Evolutionary conservation across 805 yeast genomes (phyloP).

Genomic region (Nakazawaea siamensis): DNA sequence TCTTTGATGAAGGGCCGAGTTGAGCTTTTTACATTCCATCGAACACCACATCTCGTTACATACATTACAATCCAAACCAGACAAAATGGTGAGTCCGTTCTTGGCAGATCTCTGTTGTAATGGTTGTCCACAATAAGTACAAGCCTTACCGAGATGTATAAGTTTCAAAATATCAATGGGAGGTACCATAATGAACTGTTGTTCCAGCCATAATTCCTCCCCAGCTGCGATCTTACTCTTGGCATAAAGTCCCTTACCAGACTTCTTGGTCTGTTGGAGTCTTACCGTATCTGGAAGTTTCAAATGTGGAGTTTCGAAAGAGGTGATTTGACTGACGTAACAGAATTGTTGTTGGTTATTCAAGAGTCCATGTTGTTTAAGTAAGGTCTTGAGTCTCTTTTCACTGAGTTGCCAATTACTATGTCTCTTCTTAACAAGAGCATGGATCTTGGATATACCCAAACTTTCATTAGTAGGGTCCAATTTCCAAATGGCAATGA

Average conservation of each 20-base stretch:
- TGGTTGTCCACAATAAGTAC: conserved; percentile 63
- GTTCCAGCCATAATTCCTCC: conserved; percentile 50
- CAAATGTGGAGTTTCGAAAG: conserved; percentile 38
- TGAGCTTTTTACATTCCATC: conserved; percentile 45
- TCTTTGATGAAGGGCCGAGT: conserved; percentile 38
- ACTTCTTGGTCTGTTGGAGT: conserved; percentile 37
- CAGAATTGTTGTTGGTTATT: conserved; percentile 34
- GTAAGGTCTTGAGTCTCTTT: conserved; percentile 42
- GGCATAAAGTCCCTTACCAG: conserved; percentile 60
- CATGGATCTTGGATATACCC: conserved; percentile 46
- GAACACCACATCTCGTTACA: conserved; percentile 72
- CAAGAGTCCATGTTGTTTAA: conserved; percentile 50
- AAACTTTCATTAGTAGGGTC: conserved; percentile 56
- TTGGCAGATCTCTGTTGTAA: conserved; percentile 24
- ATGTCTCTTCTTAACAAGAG: conserved; percentile 38
- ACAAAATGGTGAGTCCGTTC: conserved; percentile 24
- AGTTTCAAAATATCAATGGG: conserved; percentile 58
- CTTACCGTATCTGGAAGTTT: conserved; percentile 31
- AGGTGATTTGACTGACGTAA: conserved; percentile 45
- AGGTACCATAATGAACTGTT: conserved; percentile 47
- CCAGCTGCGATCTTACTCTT: conserved; percentile 33
- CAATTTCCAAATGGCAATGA: conserved; percentile 59
- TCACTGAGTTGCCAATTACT: conserved; percentile 59
- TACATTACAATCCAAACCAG: conserved; percentile 55
- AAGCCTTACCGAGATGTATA: conserved; percentile 55